Percentiles rank a stretch among this genome's conserved stretches.
These are phyloP conservation scores for Dictyostelium discoideum DNA, from an alignment of 78 protist species.

Conservation along the genomic window DNA sequence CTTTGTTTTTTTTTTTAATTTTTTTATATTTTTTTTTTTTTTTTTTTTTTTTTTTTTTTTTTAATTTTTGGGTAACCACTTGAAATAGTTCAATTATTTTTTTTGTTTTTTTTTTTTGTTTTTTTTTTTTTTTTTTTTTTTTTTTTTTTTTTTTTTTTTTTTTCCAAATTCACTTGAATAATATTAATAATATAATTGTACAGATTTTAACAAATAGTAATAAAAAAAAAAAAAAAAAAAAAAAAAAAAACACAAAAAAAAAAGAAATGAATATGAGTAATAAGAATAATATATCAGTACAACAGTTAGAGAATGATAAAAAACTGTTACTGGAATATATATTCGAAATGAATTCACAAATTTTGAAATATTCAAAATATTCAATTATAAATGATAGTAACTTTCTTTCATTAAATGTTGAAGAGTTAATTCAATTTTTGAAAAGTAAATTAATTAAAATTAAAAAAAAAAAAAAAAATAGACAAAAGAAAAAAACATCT, in stretches of 20 bases:
- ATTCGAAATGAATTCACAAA: background rate
- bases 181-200: background rate
- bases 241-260: background rate
- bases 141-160: too few species aligned
- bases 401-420: conserved; percentile 13
- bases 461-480: too few species aligned
- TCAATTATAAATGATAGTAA: background rate
- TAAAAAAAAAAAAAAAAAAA: background rate
- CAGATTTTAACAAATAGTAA: background rate
- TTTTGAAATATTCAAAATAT: background rate
- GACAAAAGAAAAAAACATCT: background rate
- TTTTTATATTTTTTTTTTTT: too few species aligned
- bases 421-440: conserved; percentile 18
- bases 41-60: too few species aligned
- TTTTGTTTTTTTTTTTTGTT: too few species aligned
- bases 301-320: conserved; percentile 53
- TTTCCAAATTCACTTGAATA: too few species aligned
- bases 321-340: conserved; percentile 33
- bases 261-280: background rate
- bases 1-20: too few species aligned
- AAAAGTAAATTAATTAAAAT: background rate
- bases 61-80: too few species aligned
- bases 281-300: background rate
- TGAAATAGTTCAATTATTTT: too few species aligned
- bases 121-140: too few species aligned